A percentile compares a stretch with the other conserved stretches of the same genome.
phyloP scores from a whole-genome alignment of 768 basidiomycete species.

The Ramaria sp. region DNA sequence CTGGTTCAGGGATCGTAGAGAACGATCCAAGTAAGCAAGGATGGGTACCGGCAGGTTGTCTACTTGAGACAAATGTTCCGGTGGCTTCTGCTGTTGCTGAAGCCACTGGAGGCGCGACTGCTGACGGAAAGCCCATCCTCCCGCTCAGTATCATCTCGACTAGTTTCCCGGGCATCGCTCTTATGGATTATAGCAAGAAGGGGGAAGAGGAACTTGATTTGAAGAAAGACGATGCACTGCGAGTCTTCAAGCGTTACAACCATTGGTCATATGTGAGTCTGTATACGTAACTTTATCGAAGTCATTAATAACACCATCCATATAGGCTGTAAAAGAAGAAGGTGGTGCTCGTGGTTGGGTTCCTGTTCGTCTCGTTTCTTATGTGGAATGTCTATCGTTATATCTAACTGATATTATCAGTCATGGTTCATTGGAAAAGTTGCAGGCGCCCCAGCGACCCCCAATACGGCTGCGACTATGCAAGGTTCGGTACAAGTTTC shows the following conservation, averaged over 20 bases:
- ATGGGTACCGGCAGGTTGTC: constrained; percentile 96
- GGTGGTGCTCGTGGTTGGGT: constrained; percentile 96
- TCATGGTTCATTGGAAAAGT: constrained; percentile 97
- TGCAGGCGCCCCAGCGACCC: constrained; percentile 32
- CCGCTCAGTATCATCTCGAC: constrained; percentile 92
- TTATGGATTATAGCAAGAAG: constrained; percentile 95
- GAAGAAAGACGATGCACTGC: constrained; percentile 75
- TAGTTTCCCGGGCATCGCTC: constrained; percentile 89
- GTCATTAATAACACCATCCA: constrained; percentile 10
- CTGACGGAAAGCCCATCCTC: constrained; percentile 48
- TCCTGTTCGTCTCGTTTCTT: constrained; percentile 42
- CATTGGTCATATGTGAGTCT: constrained; percentile 85
- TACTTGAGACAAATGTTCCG: constrained; percentile 87
- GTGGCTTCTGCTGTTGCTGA: constrained; percentile 82
- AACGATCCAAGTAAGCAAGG: constrained; percentile 75
- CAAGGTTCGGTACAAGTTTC: constrained; percentile 1
- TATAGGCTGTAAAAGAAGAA: constrained; percentile 84
- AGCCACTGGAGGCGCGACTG: constrained; percentile 49
- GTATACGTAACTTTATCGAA: constrained; percentile 5
- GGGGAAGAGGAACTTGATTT: constrained; percentile 89
- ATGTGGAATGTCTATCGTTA: neutral
- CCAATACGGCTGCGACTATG: constrained; percentile 26
- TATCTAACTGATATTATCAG: constrained; percentile 22
- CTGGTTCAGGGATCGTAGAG: constrained; percentile 69
- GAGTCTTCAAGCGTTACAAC: constrained; percentile 96